Percentiles rank a stretch among this genome's conserved stretches.
Conservation (phyloP, 805 yeast genomes). For the Kodamaea jinghongensis region DNA sequence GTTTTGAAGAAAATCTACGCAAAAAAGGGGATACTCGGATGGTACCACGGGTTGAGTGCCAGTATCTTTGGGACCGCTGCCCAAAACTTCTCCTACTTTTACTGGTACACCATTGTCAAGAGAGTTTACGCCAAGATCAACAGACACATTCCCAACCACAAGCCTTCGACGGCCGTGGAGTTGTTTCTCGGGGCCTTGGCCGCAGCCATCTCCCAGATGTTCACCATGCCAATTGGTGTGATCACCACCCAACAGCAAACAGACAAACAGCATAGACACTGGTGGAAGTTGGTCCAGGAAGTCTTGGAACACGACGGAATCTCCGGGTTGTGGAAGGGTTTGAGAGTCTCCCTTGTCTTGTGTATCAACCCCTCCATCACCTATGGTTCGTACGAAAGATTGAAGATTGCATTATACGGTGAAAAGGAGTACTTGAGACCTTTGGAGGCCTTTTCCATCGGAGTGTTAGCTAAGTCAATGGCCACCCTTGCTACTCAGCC, state of each 20-base stretch:
- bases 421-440: slow-evolving; percentile 49
- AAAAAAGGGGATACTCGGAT: slow-evolving; percentile 61
- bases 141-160: slow-evolving; percentile 34
- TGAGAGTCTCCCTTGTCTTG: slow-evolving; percentile 73
- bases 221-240: slow-evolving; percentile 79
- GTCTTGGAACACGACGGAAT: slow-evolving; percentile 63
- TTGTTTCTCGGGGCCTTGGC: slow-evolving; percentile 74
- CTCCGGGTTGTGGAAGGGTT: slow-evolving; percentile 77
- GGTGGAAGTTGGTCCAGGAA: slow-evolving; percentile 38
- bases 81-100: slow-evolving; percentile 79
- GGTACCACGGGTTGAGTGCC: slow-evolving; percentile 71
- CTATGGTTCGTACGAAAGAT: slow-evolving; percentile 73
- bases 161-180: slow-evolving; percentile 61
- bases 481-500: slow-evolving; percentile 85
- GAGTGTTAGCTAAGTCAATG: slow-evolving; percentile 75
- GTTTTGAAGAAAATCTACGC: slow-evolving; percentile 57
- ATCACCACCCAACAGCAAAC: slow-evolving; percentile 64
- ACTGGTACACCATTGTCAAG: slow-evolving; percentile 79
- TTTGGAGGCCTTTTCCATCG: slow-evolving; percentile 63
- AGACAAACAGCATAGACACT: slow-evolving; percentile 35
- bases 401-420: slow-evolving; percentile 51
- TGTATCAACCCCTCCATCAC: slow-evolving; percentile 86
- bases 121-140: slow-evolving; percentile 46
- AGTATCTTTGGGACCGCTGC: slow-evolving; percentile 69
- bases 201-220: slow-evolving; percentile 76